Conservation (phyloP, 139 green algal genomes). For the Mesotaenium endlicherianum region DNA sequence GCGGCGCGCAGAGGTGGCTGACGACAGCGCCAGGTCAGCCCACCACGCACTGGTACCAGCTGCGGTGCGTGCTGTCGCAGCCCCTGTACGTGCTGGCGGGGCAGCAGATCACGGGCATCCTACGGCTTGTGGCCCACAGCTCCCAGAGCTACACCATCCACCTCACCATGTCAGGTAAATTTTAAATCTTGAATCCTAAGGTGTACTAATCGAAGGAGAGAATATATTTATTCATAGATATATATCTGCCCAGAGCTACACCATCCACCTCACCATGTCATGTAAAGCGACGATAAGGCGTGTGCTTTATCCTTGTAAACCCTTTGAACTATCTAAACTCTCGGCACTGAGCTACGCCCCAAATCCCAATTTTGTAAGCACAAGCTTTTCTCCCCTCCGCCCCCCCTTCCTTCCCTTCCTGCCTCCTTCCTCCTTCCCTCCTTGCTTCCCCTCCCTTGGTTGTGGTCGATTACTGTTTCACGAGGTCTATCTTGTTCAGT, state of each 20-base stretch:
- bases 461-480: too few relatives aligned
- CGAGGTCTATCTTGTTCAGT: too few relatives aligned
- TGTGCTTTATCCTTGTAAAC: too few relatives aligned
- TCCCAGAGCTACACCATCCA: slow-evolving; percentile 46
- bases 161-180: slow-evolving; percentile 26
- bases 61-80: slow-evolving; percentile 59
- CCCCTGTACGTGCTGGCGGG: slow-evolving; percentile 39
- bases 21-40: slow-evolving; percentile 86
- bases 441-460: neutral
- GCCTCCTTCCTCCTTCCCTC: neutral
- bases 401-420: neutral
- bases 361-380: too few relatives aligned
- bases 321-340: too few relatives aligned
- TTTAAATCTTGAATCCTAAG: too few relatives aligned
- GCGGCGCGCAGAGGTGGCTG: slow-evolving; percentile 68
- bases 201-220: too few relatives aligned
- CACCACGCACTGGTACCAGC: slow-evolving; percentile 87
- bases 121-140: slow-evolving; percentile 22
- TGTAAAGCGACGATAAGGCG: too few relatives aligned
- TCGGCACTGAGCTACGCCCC: too few relatives aligned
- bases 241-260: slow-evolving; percentile 49
- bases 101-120: slow-evolving; percentile 32
- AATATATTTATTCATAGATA: too few relatives aligned
- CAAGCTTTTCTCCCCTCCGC: too few relatives aligned
- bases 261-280: slow-evolving; percentile 42